Evolutionary conservation across 495 filamentous ascomycete species (phyloP).

Genomic region (Coniosporium apollinis): DNA sequence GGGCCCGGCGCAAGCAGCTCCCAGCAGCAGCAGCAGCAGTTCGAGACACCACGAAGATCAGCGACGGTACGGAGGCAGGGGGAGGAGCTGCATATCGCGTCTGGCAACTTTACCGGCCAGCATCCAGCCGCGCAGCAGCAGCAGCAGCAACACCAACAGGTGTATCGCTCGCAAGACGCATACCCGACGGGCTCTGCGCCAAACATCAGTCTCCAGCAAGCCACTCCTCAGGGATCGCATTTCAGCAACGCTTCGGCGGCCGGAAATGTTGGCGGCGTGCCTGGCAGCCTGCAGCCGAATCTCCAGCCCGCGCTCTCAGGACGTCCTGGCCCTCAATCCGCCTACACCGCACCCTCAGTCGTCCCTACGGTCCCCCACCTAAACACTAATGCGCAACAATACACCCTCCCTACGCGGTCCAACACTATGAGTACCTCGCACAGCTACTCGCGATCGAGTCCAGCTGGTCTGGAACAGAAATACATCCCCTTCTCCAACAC

Average conservation of each 20-base stretch:
- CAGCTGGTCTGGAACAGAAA: conserved; percentile 54
- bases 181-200: conserved; percentile 34
- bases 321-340: conserved; percentile 47
- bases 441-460: conserved; percentile 70
- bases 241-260: conserved; percentile 27
- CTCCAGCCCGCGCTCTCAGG: conserved; percentile 44
- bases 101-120: conserved; percentile 14
- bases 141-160: conserved; percentile 36
- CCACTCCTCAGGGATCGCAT: conserved; percentile 40
- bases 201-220: conserved; percentile 51
- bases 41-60: conserved; percentile 37
- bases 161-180: conserved; percentile 32
- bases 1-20: conserved; percentile 30
- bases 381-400: conserved; percentile 34
- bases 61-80: conserved; percentile 35
- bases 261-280: conserved; percentile 27
- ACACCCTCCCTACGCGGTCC: conserved; percentile 48
- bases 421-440: conserved; percentile 49
- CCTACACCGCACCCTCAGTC: conserved; percentile 52
- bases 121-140: conserved; percentile 26
- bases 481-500: conserved; percentile 58
- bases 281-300: too few relatives aligned
- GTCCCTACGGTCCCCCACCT: conserved; percentile 54
- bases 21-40: conserved; percentile 27
- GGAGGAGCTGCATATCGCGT: conserved; percentile 68